Evolutionary conservation across 129 eudicot genomes (phyloP), one percentile per base, ranked within the genome.

Genomic region (Deinandra increscens): DNA sequence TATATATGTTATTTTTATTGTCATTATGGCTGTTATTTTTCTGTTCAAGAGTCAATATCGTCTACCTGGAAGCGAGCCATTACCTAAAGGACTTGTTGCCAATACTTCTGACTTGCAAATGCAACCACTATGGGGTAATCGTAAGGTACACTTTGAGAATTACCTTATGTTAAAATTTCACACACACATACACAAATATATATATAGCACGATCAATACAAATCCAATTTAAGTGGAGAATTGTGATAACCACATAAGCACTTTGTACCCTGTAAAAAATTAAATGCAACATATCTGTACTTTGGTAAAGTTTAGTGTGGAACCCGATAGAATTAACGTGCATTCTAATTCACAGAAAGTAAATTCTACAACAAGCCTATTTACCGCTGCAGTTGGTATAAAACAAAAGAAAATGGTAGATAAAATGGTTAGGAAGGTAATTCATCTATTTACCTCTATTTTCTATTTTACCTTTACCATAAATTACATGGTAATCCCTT

Each of bases 71-170:
- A 88, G 89, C 26, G 91, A 82, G 82, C 15, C 85, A 6, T 81
- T 91, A 67, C 98, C 98, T 61, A 63, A 79, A 86, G 98, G 96
- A 68, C 86, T 91, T 51, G 84, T 86, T 54, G 72, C 91, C 67
- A 71, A 51, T 59, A 88, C 89, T 58, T 82, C 98, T 34, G 91
- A 91, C 83, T 71, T 91, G 78, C 91, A 91, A 82, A 88, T 86
- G 85, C 84, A 88, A 39, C 98, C 98, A 29, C 79, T 91, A 74
- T 91, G 98, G 98, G 95, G 96, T 51, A 54, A 7, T 9, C 91
- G 85, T 45, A 73, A 82, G 89, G 91, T 87, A 84, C 14, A 48
- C 43, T 38, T 39, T 13, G 7, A 60, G 15, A 38, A 53, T 75
- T 14, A 66, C 7, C 10, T 36, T 53, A 9, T n/a, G 11, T 43